A percentile compares a stretch with the other conserved stretches of the same genome.
Evolutionary conservation across 2,329 filamentous ascomycete species (phyloP).

Genomic region (Nectriaceae sp.): DNA sequence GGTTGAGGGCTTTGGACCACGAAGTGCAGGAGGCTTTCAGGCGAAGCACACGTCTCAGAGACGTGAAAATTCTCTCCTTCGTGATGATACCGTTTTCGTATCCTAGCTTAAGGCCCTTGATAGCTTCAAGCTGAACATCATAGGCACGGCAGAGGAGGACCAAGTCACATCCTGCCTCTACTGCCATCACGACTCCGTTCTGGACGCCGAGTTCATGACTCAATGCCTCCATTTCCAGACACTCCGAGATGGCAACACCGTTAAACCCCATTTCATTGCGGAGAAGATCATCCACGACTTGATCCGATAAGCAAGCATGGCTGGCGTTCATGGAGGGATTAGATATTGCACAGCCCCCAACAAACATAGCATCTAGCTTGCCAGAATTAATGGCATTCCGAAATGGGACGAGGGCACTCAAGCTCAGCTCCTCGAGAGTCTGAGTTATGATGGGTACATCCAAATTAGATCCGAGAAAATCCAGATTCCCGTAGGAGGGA

Average conservation of each 20-base stretch:
- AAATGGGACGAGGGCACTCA: constrained; percentile 91
- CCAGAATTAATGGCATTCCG: constrained; percentile 85
- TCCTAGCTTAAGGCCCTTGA: constrained; percentile 85
- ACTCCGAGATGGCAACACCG: constrained; percentile 93
- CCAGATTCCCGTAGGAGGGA: constrained; percentile 91
- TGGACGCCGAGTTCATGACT: constrained; percentile 97
- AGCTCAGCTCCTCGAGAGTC: constrained; percentile 85
- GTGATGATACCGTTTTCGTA: constrained; percentile 90
- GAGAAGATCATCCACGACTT: constrained; percentile 87
- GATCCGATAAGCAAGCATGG: constrained; percentile 90
- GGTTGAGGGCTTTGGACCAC: constrained; percentile 90
- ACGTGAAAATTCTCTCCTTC: constrained; percentile 76
- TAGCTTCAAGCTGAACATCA: constrained; percentile 85
- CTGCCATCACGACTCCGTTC: constrained; percentile 95
- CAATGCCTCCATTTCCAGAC: constrained; percentile 93
- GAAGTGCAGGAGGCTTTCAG: constrained; percentile 86
- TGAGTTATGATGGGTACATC: constrained; percentile 97
- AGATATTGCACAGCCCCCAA: constrained; percentile 90
- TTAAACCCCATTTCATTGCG: constrained; percentile 88
- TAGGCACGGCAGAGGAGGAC: constrained; percentile 87
- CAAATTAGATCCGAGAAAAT: constrained; percentile 86
- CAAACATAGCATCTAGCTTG: constrained; percentile 87
- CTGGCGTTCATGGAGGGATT: constrained; percentile 92
- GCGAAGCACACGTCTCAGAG: constrained; percentile 73
- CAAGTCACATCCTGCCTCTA: constrained; percentile 93